A percentile compares a stretch with the other conserved stretches of the same genome.
Conservation (phyloP, 345 rosid species). For the Alliaria petiolata region DNA sequence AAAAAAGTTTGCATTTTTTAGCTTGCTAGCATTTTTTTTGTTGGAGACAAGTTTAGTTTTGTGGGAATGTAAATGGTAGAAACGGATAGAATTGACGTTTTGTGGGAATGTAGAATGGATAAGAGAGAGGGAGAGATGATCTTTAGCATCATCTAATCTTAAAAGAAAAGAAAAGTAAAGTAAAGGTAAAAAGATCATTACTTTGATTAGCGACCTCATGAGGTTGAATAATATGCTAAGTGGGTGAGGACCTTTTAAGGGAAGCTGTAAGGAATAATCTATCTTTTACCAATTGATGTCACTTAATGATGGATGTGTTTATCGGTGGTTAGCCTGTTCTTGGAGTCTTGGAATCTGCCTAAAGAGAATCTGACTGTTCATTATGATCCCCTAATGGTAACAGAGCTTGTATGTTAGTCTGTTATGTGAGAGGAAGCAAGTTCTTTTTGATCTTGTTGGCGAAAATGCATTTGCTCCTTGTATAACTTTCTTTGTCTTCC, state of each 20-base stretch:
- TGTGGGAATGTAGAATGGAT: background rate
- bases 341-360: background rate
- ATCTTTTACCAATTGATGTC: background rate
- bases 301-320: constrained; percentile 6
- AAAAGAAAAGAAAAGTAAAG: background rate
- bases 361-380: background rate
- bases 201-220: background rate
- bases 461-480: background rate
- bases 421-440: background rate
- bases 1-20: background rate
- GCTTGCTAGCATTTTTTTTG: background rate
- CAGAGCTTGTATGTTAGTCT: background rate
- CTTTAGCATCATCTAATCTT: background rate
- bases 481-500: background rate
- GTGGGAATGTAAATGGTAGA: background rate
- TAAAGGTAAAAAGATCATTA: background rate
- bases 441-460: background rate
- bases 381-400: background rate
- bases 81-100: background rate
- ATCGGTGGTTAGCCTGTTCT: background rate
- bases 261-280: background rate
- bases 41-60: background rate
- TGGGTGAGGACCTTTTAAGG: background rate
- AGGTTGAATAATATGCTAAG: background rate
- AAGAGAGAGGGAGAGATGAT: background rate